Conservation (phyloP, 2,329 filamentous ascomycete genomes). For the Ceratocystis smalleyi region DNA sequence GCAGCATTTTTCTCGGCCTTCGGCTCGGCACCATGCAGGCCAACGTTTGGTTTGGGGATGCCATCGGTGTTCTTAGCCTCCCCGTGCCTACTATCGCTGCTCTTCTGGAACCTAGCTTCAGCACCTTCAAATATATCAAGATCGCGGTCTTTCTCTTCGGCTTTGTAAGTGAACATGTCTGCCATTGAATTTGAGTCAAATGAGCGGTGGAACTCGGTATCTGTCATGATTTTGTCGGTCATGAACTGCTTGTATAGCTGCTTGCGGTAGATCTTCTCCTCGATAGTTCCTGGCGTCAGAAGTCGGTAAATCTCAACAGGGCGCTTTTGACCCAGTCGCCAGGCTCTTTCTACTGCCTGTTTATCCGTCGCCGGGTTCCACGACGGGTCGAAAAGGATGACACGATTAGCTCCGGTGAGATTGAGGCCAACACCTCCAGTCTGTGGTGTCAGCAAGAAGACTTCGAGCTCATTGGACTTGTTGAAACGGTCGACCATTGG, state of each 20-base stretch:
- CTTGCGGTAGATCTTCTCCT: slow-evolving; percentile 97
- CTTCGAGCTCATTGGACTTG: slow-evolving; percentile 56
- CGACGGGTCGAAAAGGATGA: slow-evolving; percentile 96
- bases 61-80: not conserved
- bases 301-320: slow-evolving; percentile 92
- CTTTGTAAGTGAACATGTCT: slow-evolving; percentile 60
- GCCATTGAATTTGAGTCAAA: slow-evolving; percentile 84
- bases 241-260: slow-evolving; percentile 98
- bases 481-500: slow-evolving; percentile 88
- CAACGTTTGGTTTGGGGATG: not conserved
- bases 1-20: not conserved
- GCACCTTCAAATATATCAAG: slow-evolving; percentile 76
- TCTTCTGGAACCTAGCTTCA: slow-evolving; percentile 38
- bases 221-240: slow-evolving; percentile 87
- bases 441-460: slow-evolving; percentile 89
- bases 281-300: slow-evolving; percentile 96
- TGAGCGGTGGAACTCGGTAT: slow-evolving; percentile 81
- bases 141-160: slow-evolving; percentile 61
- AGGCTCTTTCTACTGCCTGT: slow-evolving; percentile 87
- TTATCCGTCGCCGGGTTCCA: slow-evolving; percentile 97
- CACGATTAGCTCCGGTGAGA: slow-evolving; percentile 81
- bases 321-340: slow-evolving; percentile 86
- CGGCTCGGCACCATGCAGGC: not conserved
- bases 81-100: not conserved
- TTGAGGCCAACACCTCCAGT: slow-evolving; percentile 91